Evolutionary conservation across 2,329 filamentous ascomycete genomes (phyloP).

Genomic region (Madurella fahalii): DNA sequence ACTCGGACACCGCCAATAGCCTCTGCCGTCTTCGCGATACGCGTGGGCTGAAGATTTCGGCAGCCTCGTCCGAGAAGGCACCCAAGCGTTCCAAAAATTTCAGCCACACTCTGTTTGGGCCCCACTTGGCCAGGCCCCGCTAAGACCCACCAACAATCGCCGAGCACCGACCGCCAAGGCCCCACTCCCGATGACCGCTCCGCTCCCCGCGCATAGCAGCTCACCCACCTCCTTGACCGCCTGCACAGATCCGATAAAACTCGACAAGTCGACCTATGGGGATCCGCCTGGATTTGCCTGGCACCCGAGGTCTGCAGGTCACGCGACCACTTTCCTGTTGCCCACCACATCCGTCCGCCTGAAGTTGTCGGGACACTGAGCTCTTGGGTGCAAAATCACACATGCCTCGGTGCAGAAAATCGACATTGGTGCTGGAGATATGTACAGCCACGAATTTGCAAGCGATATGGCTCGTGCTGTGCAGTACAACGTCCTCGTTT

Average conservation of each 20-base stretch:
- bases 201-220: background rate
- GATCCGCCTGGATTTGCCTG: conserved; percentile 4
- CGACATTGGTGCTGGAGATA: too few relatives aligned
- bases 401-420: background rate
- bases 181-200: conserved; percentile 3
- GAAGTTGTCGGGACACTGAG: background rate
- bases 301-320: conserved; percentile 7
- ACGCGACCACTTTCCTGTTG: conserved; percentile 19
- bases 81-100: conserved; percentile 18
- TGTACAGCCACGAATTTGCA: background rate
- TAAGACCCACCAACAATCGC: background rate
- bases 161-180: background rate
- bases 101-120: conserved; percentile 18
- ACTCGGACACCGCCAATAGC: conserved; percentile 3
- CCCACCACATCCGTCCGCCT: background rate
- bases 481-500: background rate
- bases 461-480: conserved; percentile 1
- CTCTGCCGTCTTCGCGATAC: background rate
- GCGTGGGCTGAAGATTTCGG: conserved; percentile 19
- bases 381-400: background rate
- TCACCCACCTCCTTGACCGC: conserved; percentile 11
- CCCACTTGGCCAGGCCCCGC: background rate
- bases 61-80: conserved; percentile 18
- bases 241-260: conserved; percentile 1
- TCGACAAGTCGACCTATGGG: conserved; percentile 8